phyloP scores from a whole-genome alignment of 345 rosid species.

The Populus deltoides region DNA sequence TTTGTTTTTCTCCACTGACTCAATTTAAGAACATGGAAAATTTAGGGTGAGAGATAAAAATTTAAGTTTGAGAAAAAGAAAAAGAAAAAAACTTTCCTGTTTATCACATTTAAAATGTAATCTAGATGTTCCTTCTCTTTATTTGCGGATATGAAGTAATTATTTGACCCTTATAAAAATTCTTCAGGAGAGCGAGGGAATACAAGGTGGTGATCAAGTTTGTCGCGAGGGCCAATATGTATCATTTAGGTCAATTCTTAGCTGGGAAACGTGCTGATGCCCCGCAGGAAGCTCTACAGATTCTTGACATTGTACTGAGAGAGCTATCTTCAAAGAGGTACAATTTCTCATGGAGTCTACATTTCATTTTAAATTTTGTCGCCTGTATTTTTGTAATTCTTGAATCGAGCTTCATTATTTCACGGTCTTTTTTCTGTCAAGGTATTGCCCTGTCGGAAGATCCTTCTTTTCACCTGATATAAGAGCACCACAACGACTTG shows the following conservation, averaged over 20 bases:
- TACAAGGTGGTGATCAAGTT: conserved; percentile 82
- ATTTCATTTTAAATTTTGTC: background rate
- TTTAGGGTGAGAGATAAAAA: background rate
- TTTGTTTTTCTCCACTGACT: background rate
- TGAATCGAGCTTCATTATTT: background rate
- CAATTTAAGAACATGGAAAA: background rate
- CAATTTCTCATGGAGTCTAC: background rate
- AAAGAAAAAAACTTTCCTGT: background rate
- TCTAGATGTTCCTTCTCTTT: background rate
- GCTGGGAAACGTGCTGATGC: conserved; percentile 91
- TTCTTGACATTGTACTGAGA: conserved; percentile 87
- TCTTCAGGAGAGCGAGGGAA: conserved; percentile 69
- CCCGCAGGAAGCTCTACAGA: conserved; percentile 86
- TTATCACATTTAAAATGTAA: background rate
- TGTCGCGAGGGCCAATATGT: conserved; percentile 80
- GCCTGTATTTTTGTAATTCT: background rate
- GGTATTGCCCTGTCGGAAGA: conserved; percentile 83
- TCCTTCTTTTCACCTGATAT: conserved; percentile 90
- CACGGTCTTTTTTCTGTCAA: conserved; percentile 14
- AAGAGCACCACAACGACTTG: conserved; percentile 70
- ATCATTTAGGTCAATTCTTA: conserved; percentile 81
- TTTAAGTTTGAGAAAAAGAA: background rate
- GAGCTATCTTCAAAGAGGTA: conserved; percentile 82
- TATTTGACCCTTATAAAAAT: conserved; percentile 10
- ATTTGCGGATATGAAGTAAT: background rate